Base-by-base conservation (phyloP, 345 rosid genomes). In the Salix viminalis region DNA sequence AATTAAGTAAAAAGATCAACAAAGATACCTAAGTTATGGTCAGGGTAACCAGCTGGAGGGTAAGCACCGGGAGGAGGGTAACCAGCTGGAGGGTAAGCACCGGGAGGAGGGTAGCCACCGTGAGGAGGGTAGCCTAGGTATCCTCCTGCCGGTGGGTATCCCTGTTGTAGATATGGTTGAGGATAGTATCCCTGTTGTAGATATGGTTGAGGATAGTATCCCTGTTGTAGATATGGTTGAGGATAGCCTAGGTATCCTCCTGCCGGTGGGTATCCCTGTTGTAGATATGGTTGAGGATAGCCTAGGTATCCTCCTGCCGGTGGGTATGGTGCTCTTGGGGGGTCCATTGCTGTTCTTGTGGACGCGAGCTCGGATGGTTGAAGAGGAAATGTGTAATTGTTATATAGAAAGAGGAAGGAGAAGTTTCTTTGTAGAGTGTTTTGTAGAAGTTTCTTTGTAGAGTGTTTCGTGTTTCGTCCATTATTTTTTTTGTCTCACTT, bases 11-110 rank as follows among this genome's bases (percentile, higher is more conserved):
- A 70, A 18, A 66, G 24, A 21, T 16, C 46, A 52, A 32, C 23
- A 7, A 54, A 70, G 9, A 26, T 79, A 84, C 85, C 85, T 69
- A 79, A 67, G 77, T 77, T 77, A 66, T 65, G 54, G 75, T 90
- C 91, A 26, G 86, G 88, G 69, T 92, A 87, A 79, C 89, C 89
- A 9, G 89, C 72, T 2, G 80, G 79, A 36, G 84, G 84, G 67
- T 80, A 77, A 21, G 74, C 85, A 2, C 48, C 15, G 26, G 26
- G 26, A 1, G 84, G 73, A 26, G 83, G 67, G 26, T 76, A 80
- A 12, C 80, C 80, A 5, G 81, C 80, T 0, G 86, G 92, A 5
- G 94, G 93, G 61, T 90, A 90, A 8, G 90, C 95, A 34, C 77
- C 83, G 1, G 81, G 69, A 18, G 82, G 88, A 69, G 88, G 89